phyloP scores from a whole-genome alignment of 2,329 filamentous ascomycete genomes.

The Fusarium robinianum region DNA sequence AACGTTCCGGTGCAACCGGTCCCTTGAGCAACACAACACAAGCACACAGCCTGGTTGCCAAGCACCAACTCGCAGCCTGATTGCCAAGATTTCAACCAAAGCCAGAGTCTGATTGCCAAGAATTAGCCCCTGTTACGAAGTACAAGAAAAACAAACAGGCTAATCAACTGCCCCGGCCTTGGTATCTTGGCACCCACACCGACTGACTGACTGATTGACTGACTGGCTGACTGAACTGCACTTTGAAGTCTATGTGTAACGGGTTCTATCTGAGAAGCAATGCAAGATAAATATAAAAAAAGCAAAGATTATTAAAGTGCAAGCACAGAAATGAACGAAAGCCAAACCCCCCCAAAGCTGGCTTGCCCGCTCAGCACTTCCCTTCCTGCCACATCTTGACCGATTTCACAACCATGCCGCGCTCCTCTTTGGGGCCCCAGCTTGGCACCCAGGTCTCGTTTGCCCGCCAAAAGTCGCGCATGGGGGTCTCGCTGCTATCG shows the following conservation, averaged over 20 bases:
- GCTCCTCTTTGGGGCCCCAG: slow-evolving; percentile 37
- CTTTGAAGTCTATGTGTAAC: too few relatives aligned
- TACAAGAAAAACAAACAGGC: background rate
- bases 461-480: slow-evolving; percentile 48
- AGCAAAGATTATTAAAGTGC: background rate
- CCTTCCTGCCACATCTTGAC: slow-evolving; percentile 52
- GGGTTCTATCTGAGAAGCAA: too few relatives aligned
- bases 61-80: too few relatives aligned
- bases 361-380: slow-evolving; percentile 18
- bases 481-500: slow-evolving; percentile 45
- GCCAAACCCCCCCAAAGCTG: too few relatives aligned
- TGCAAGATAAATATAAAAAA: background rate
- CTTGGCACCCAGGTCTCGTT: slow-evolving; percentile 47
- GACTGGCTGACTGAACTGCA: too few relatives aligned
- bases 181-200: too few relatives aligned
- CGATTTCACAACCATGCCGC: slow-evolving; percentile 50
- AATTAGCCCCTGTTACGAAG: background rate
- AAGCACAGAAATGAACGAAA: background rate
- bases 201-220: too few relatives aligned
- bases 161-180: background rate
- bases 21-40: too few relatives aligned
- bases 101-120: slow-evolving; percentile 1
- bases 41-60: too few relatives aligned
- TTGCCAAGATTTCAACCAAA: slow-evolving; percentile 2
- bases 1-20: too few relatives aligned